A percentile compares a stretch with the other conserved stretches of the same genome.
These are phyloP conservation scores for Terfezia boudieri DNA, from an alignment of 495 filamentous ascomycete species.

Conservation along the genomic window DNA sequence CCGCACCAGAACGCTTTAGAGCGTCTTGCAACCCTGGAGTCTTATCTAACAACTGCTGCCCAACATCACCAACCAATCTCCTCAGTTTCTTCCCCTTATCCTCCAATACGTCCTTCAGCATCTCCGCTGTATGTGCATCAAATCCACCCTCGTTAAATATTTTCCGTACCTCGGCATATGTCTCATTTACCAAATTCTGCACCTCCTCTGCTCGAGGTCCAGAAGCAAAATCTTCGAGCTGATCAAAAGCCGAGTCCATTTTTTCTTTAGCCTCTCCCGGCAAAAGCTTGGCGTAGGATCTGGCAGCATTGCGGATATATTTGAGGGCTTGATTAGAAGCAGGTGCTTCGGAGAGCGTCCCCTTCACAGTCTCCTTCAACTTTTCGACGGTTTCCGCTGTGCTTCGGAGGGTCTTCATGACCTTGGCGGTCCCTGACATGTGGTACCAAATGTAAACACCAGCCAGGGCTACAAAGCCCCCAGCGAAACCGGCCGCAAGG, in stretches of 20 bases:
- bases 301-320: slow-evolving; percentile 1
- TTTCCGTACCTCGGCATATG: slow-evolving; percentile 34
- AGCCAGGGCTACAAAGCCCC: not conserved
- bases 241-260: slow-evolving; percentile 32
- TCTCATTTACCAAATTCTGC: slow-evolving; percentile 34
- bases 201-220: slow-evolving; percentile 38
- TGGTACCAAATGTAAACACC: slow-evolving; percentile 5
- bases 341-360: not conserved
- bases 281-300: slow-evolving; percentile 37
- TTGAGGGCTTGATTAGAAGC: not conserved
- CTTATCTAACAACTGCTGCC: slow-evolving; percentile 36
- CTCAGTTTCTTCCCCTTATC: slow-evolving; percentile 29
- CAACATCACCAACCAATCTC: slow-evolving; percentile 32
- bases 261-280: slow-evolving; percentile 28
- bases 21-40: slow-evolving; percentile 45
- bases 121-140: slow-evolving; percentile 25
- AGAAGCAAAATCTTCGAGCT: slow-evolving; percentile 33
- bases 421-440: slow-evolving; percentile 2
- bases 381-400: not conserved
- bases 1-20: slow-evolving; percentile 26
- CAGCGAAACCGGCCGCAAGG: not conserved
- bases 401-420: not conserved
- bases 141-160: slow-evolving; percentile 25
- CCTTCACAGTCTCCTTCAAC: not conserved
- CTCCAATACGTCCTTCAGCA: slow-evolving; percentile 31